Base-by-base conservation (phyloP, 352 stramenopile genomes). In the Phytophthora pini region DNA sequence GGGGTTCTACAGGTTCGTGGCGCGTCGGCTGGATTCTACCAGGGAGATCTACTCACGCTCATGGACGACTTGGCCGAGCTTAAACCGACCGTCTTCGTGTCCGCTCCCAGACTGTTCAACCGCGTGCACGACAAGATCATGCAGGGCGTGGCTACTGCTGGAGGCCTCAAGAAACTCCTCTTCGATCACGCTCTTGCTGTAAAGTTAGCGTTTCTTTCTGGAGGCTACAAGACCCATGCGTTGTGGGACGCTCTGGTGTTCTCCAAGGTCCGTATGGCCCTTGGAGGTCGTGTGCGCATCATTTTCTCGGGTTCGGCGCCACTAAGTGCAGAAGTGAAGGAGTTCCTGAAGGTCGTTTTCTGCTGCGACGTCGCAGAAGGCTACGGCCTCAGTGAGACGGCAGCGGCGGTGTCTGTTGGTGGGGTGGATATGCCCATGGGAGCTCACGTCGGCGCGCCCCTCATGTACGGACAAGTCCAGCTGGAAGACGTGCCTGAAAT, bases 401-500 rank as follows among this genome's bases (percentile, higher is more conserved):
- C 84, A 40, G 91, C 88, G 1, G 82, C 77, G 26, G 77, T 86
- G 10, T 88, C 92, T 0, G 65, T 98, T 20, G 83, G 79, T 5
- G 46, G 58, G 1, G 45, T 64, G 1, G 71, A 83, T n/a, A 80
- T 84, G 36, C 62, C 71, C 0, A 49, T 67, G 40, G 84, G 84
- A 15, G 87, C 94, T 13, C 95, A 99, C 80, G 94, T 98, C 0
- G 97, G 97, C 24, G 80, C 80, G 22, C 93, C 94, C 1, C 71
- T 88, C 34, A 74, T 80, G 32, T 89, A 84, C 57, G 74, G 77
- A 12, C 92, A 98, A 65, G 81, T 98, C 56, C 89, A 94, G 12
- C 84, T 99, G 29, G 86, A 92, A 27, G 91, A 98, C 68, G 92
- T 99, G 13, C 87, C 93, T 2, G 97, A 99, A 62, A 99, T 99